Percentiles rank a stretch among this genome's conserved stretches.
Conservation (phyloP, 2,329 filamentous ascomycete genomes). For the Talaromyces sp. region DNA sequence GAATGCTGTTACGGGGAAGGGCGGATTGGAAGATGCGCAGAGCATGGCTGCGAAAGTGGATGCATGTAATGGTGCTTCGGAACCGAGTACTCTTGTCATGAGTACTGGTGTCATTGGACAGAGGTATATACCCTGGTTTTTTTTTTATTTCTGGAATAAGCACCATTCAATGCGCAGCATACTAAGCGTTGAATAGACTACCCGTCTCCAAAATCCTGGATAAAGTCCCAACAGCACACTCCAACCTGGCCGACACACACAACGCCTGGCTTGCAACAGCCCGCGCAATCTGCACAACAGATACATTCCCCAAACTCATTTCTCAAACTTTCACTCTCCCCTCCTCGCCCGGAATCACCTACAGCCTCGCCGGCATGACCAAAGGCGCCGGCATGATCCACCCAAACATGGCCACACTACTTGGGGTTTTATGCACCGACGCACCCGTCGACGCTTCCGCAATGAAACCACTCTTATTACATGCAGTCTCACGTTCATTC, state of each 20-base stretch:
- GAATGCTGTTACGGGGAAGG: slow-evolving; percentile 91
- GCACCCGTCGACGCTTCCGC: slow-evolving; percentile 66
- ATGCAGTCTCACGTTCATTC: slow-evolving; percentile 78
- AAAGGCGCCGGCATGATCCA: slow-evolving; percentile 99
- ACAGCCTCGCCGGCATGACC: slow-evolving; percentile 87
- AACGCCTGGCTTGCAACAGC: slow-evolving; percentile 82
- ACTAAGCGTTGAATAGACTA: slow-evolving; percentile 48
- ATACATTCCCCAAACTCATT: slow-evolving; percentile 94
- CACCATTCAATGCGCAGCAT: neutral
- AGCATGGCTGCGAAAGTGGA: slow-evolving; percentile 79
- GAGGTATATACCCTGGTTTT: slow-evolving; percentile 58
- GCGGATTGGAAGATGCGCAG: slow-evolving; percentile 80
- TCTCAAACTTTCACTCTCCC: slow-evolving; percentile 80
- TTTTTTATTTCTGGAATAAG: too few relatives aligned
- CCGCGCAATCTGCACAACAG: slow-evolving; percentile 92
- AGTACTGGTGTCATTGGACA: slow-evolving; percentile 97
- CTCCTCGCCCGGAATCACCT: slow-evolving; percentile 68
- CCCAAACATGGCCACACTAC: slow-evolving; percentile 95
- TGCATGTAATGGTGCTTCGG: slow-evolving; percentile 50
- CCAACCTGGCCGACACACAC: slow-evolving; percentile 67
- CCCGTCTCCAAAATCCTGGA: slow-evolving; percentile 86
- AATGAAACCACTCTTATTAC: slow-evolving; percentile 64
- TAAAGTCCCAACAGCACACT: slow-evolving; percentile 71
- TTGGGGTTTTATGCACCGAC: slow-evolving; percentile 89
- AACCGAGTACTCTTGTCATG: slow-evolving; percentile 80